Base-by-base conservation (phyloP, 352 stramenopile species). In the Pythium rhizo-oryzae region DNA sequence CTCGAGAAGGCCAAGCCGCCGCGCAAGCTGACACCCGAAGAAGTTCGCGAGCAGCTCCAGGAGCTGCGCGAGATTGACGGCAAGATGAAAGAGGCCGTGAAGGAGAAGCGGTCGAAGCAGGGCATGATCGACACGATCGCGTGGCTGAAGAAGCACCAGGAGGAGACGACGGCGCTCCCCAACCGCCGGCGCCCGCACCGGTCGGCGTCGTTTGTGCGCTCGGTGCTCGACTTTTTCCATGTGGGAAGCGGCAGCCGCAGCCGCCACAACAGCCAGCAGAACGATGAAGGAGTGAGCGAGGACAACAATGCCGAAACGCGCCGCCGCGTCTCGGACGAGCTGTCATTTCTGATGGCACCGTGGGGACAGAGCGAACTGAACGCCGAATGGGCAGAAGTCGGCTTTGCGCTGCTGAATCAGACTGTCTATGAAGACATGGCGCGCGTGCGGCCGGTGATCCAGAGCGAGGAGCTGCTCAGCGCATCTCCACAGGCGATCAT, bases 141-240 rank as follows among this genome's bases (percentile, higher is more conserved):
- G 51, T 92, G 84, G 85, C 78, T 93, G 15, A 85, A 91, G 66
- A 77, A 82, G 57, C 80, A 90, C 62, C 77, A 82, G 55, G 67
- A 84, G 12, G 61, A 72, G 52, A 69, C 72, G 21, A 61, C 76
- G 33, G 39, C 75, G 13, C 60, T 74, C 3, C 52, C 62, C 11
- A 74, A 65, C 30, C 77, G 84, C 39, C 77, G 81, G 44, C 78
- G 74, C n/a, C 59, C 72, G 15, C 76, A 81, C 43, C 83, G 75
- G 18, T 85, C 76, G 67, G 80, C 78, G 50, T 80, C 77, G 18
- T 91, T 93, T 65, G 82, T 93, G 65, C 69, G 71, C 28, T 89
- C 81, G 0, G 75, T 91, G 59, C 65, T 91, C 28, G 71, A 63
- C 2, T 82, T 89, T 46, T 84, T 93, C 52, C 76, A 69, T 19